These are phyloP conservation scores for Fusarium verticillioides DNA, from an alignment of 2,329 filamentous ascomycete genomes.

Conservation along the genomic window DNA sequence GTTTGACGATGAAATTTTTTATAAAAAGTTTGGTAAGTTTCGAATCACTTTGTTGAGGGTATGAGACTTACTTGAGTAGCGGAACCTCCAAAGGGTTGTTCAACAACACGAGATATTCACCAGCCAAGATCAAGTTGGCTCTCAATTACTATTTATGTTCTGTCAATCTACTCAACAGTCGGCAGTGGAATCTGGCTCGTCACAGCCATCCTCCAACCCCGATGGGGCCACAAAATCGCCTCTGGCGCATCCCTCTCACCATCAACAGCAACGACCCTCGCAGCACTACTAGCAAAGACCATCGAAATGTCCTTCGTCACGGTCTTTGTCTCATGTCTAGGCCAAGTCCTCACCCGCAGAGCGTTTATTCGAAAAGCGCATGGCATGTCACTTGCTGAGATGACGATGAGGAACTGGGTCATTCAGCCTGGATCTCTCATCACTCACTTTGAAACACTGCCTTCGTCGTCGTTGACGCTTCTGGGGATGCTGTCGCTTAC, in stretches of 20 bases:
- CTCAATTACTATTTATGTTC: constrained; percentile 56
- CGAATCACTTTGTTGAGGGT: neutral
- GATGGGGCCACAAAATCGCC: constrained; percentile 69
- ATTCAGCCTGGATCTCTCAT: constrained; percentile 78
- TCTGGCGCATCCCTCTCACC: constrained; percentile 65
- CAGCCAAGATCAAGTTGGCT: constrained; percentile 58
- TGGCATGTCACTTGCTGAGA: constrained; percentile 79
- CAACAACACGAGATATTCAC: constrained; percentile 48
- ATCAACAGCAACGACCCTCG: constrained; percentile 73
- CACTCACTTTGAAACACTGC: constrained; percentile 73
- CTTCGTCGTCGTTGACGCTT: constrained; percentile 70
- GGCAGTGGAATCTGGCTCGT: constrained; percentile 74
- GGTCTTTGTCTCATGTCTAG: constrained; percentile 78
- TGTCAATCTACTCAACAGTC: constrained; percentile 71
- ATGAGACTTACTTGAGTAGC: constrained; percentile 20
- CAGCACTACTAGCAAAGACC: constrained; percentile 77
- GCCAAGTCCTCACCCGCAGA: constrained; percentile 77
- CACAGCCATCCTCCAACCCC: constrained; percentile 69
- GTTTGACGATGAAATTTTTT: constrained; percentile 47
- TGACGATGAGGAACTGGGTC: constrained; percentile 80
- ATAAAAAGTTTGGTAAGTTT: constrained; percentile 47
- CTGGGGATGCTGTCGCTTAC: constrained; percentile 73
- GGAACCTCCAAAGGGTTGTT: constrained; percentile 49
- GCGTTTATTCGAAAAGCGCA: constrained; percentile 69
- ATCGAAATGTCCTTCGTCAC: constrained; percentile 84